phyloP scores from a whole-genome alignment of 2,329 filamentous ascomycete species.

The Chrysosporium queenslandicum region DNA sequence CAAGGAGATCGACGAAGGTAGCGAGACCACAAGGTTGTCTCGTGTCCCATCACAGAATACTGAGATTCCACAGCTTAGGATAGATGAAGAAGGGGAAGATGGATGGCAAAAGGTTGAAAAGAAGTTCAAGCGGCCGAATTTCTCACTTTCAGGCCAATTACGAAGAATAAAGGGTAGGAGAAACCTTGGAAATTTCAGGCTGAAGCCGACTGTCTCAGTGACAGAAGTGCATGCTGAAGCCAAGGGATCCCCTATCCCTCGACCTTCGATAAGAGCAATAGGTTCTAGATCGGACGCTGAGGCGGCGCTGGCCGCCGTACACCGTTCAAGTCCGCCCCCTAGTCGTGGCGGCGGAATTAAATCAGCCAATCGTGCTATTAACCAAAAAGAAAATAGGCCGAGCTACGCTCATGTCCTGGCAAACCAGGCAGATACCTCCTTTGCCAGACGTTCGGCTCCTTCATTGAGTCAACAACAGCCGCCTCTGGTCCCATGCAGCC shows the following conservation, averaged over 20 bases:
- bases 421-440: neutral
- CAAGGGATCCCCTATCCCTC: conserved; percentile 21
- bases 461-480: neutral
- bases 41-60: conserved; percentile 18
- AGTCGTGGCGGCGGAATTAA: conserved; percentile 16
- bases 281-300: conserved; percentile 31
- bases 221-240: conserved; percentile 26
- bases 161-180: conserved; percentile 13
- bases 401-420: conserved; percentile 28
- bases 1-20: conserved; percentile 14
- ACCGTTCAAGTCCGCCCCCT: conserved; percentile 28
- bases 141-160: neutral
- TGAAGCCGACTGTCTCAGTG: conserved; percentile 21
- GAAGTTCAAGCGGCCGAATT: conserved; percentile 9
- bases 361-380: conserved; percentile 6
- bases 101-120: conserved; percentile 8
- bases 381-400: conserved; percentile 24
- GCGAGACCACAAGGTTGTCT: conserved; percentile 15
- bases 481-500: neutral
- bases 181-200: conserved; percentile 23
- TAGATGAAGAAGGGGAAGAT: conserved; percentile 20
- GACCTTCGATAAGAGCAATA: conserved; percentile 17
- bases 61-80: conserved; percentile 21
- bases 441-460: conserved; percentile 4
- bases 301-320: conserved; percentile 31